Conservation (phyloP, 225 moss, liverwort and hornwort genomes). For the Asterella californica region DNA sequence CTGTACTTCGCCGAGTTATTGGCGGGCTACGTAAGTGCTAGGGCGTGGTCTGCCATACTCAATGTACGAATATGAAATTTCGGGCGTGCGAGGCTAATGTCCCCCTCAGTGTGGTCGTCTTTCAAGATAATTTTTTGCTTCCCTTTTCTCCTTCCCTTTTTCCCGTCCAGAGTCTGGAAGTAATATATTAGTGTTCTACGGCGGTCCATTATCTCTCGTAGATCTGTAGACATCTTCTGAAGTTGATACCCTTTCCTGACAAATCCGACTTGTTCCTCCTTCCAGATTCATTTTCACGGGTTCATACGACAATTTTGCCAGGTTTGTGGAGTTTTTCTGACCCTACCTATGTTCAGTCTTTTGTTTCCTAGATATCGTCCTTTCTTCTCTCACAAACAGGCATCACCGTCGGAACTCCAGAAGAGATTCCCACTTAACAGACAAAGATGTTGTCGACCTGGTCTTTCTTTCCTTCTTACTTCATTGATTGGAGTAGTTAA, state of each 20-base stretch:
- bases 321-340: conserved; percentile 30
- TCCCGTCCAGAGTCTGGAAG: neutral
- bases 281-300: conserved; percentile 73
- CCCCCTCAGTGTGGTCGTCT: too few relatives aligned
- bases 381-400: too few relatives aligned
- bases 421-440: too few relatives aligned
- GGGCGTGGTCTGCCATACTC: too few relatives aligned
- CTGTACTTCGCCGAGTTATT: too few relatives aligned
- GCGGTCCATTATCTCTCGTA: neutral
- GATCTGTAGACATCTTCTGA: neutral
- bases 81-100: too few relatives aligned
- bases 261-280: neutral
- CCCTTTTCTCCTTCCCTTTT: neutral
- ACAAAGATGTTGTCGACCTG: too few relatives aligned
- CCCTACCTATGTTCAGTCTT: neutral
- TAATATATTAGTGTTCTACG: neutral
- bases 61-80: too few relatives aligned
- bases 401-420: too few relatives aligned
- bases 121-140: neutral
- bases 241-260: neutral
- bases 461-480: neutral
- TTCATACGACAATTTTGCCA: conserved; percentile 68
- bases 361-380: too few relatives aligned
- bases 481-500: neutral
- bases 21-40: too few relatives aligned